phyloP scores from a whole-genome alignment of 2,329 filamentous ascomycete genomes.

The Trichophyton rubrum region DNA sequence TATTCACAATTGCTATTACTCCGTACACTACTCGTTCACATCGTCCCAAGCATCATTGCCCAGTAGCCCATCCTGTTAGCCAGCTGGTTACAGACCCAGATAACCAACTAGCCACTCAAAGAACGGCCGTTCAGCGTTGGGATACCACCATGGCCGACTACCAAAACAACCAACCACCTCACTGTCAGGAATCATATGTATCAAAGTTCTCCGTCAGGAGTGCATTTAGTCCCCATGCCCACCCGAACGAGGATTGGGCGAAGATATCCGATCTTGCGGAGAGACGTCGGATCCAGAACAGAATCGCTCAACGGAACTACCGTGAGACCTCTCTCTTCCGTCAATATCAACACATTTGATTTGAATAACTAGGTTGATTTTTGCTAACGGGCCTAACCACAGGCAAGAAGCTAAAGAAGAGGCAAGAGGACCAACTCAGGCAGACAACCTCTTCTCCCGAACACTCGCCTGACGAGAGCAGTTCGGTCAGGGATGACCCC shows the following conservation, averaged over 20 bases:
- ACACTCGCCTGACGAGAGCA: conserved; percentile 40
- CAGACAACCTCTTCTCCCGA: conserved; percentile 48
- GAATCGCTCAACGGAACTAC: conserved; percentile 7
- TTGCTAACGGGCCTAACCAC: neutral
- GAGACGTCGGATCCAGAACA: conserved; percentile 5
- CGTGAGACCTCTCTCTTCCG: neutral
- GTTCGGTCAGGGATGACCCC: conserved; percentile 14
- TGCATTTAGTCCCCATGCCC: conserved; percentile 86
- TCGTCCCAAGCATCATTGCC: no score
- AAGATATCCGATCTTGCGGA: conserved; percentile 88
- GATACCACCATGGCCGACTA: neutral
- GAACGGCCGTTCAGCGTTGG: neutral
- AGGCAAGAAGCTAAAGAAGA: conserved; percentile 57
- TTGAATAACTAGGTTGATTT: neutral
- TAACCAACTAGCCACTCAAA: neutral
- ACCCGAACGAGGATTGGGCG: conserved; percentile 96
- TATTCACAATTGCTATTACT: neutral
- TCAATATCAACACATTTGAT: no score
- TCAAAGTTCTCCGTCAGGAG: conserved; percentile 73
- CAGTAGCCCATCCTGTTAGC: no score
- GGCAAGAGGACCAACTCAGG: conserved; percentile 52
- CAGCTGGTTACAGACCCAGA: no score
- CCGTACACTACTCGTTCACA: neutral
- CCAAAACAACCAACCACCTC: neutral
- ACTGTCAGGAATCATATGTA: conserved; percentile 13